These are phyloP conservation scores for Globisporangium sylvaticum DNA, from an alignment of 352 stramenopile genomes.

Conservation along the genomic window DNA sequence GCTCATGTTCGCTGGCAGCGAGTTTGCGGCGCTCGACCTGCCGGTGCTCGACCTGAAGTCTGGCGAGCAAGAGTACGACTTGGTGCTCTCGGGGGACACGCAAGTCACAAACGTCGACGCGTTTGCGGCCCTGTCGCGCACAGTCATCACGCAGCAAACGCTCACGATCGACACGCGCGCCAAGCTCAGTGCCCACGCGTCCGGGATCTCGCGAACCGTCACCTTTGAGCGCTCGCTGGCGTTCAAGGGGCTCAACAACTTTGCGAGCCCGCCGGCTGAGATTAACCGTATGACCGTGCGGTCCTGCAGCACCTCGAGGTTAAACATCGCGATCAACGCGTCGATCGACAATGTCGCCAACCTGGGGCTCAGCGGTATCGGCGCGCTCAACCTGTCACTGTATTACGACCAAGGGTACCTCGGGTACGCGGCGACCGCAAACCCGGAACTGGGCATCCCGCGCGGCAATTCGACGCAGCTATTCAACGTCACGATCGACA, in stretches of 20 bases:
- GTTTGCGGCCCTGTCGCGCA: slow-evolving; percentile 36
- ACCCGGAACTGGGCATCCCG: slow-evolving; percentile 36
- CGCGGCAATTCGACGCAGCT: slow-evolving; percentile 39
- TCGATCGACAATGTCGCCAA: background rate
- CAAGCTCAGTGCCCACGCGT: slow-evolving; percentile 33
- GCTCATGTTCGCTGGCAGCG: slow-evolving; percentile 35
- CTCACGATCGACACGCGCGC: slow-evolving; percentile 21
- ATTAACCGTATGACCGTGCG: slow-evolving; percentile 56
- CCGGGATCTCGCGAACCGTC: slow-evolving; percentile 43
- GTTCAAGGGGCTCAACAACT: slow-evolving; percentile 47
- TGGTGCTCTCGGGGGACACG: slow-evolving; percentile 30
- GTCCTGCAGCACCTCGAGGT: slow-evolving; percentile 29
- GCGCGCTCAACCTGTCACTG: slow-evolving; percentile 56
- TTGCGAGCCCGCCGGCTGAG: slow-evolving; percentile 30
- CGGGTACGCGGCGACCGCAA: slow-evolving; percentile 44
- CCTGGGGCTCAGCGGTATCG: slow-evolving; percentile 24
- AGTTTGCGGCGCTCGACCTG: slow-evolving; percentile 41
- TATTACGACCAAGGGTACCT: slow-evolving; percentile 57
- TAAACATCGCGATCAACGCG: slow-evolving; percentile 20
- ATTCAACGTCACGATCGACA: slow-evolving; percentile 38
- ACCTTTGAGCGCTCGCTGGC: slow-evolving; percentile 36
- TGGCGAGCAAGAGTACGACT: slow-evolving; percentile 41
- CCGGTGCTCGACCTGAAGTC: slow-evolving; percentile 45
- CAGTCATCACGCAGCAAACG: slow-evolving; percentile 26
- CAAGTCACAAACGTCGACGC: slow-evolving; percentile 31